These are phyloP conservation scores for Strobilomyces confusus DNA, from an alignment of 768 basidiomycete genomes.

Conservation along the genomic window DNA sequence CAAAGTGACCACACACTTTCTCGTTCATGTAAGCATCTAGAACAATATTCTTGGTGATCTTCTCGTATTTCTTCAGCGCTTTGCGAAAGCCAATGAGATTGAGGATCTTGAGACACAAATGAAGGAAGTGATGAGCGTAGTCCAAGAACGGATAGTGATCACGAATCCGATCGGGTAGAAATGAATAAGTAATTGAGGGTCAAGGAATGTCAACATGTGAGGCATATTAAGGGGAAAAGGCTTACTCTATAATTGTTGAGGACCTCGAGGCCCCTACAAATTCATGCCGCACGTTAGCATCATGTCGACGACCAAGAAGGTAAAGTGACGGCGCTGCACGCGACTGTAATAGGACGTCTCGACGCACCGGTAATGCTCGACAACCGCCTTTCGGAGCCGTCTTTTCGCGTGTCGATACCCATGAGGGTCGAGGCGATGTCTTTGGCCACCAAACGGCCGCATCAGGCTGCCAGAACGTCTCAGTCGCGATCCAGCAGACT, in stretches of 20 bases:
- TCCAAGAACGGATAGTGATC: neutral
- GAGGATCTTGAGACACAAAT: conserved; percentile 49
- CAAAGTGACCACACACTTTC: conserved; percentile 42
- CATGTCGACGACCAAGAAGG: neutral
- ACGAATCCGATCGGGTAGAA: neutral
- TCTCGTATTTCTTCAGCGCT: conserved; percentile 82
- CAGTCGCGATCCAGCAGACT: neutral
- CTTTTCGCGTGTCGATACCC: conserved; percentile 81
- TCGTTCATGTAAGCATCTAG: conserved; percentile 79
- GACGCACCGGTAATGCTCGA: conserved; percentile 75
- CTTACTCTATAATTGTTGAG: conserved; percentile 83
- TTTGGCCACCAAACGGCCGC: neutral
- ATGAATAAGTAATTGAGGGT: neutral
- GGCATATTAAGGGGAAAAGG: neutral
- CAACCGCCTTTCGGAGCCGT: conserved; percentile 74
- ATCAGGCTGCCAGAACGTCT: neutral
- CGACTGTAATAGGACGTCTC: neutral
- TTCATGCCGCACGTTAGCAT: neutral
- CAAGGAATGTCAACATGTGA: neutral
- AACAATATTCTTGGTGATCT: conserved; percentile 65
- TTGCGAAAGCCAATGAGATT: conserved; percentile 91
- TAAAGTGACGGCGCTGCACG: neutral
- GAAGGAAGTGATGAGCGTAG: neutral
- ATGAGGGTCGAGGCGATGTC: conserved; percentile 50
- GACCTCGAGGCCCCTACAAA: conserved; percentile 65